Percentiles rank a stretch among this genome's conserved stretches.
Conservation (phyloP, 495 filamentous ascomycete species). For the Jackrogersella minutella region DNA sequence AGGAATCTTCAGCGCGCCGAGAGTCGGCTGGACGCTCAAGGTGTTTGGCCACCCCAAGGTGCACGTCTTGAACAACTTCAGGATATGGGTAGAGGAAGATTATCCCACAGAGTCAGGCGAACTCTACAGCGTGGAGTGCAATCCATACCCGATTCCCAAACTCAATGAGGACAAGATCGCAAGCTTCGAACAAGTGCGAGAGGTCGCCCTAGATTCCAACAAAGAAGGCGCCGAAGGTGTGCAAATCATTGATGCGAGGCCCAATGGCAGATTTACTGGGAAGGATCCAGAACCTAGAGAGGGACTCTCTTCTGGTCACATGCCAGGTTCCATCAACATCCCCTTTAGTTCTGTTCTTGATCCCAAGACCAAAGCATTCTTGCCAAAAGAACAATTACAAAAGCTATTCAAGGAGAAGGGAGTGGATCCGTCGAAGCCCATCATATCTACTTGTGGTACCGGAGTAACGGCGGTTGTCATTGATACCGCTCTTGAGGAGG, state of each 20-base stretch:
- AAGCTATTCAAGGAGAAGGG: slow-evolving; percentile 80
- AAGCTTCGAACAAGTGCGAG: slow-evolving; percentile 78
- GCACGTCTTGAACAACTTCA: slow-evolving; percentile 93
- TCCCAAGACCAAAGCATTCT: slow-evolving; percentile 79
- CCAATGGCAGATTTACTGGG: slow-evolving; percentile 80
- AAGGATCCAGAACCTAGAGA: slow-evolving; percentile 85
- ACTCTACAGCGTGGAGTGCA: slow-evolving; percentile 66
- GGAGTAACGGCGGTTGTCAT: slow-evolving; percentile 95
- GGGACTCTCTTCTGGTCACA: slow-evolving; percentile 89
- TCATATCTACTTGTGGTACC: slow-evolving; percentile 90
- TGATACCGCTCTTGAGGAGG: slow-evolving; percentile 83
- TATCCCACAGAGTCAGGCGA: slow-evolving; percentile 82
- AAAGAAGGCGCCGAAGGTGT: slow-evolving; percentile 82
- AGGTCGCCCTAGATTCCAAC: slow-evolving; percentile 74
- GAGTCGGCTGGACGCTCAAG: slow-evolving; percentile 90
- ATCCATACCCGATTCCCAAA: slow-evolving; percentile 62
- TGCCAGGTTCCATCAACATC: slow-evolving; percentile 86
- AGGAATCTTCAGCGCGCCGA: slow-evolving; percentile 91
- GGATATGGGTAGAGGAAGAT: slow-evolving; percentile 83
- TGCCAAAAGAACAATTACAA: slow-evolving; percentile 73
- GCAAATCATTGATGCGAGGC: slow-evolving; percentile 90
- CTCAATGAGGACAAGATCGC: slow-evolving; percentile 59
- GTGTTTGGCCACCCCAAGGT: slow-evolving; percentile 92
- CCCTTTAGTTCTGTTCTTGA: slow-evolving; percentile 83
- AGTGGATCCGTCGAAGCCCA: slow-evolving; percentile 80